Percentiles rank a stretch among this genome's conserved stretches.
Conservation (phyloP, 2,329 filamentous ascomycete genomes). For the Orbilia oligospora region DNA sequence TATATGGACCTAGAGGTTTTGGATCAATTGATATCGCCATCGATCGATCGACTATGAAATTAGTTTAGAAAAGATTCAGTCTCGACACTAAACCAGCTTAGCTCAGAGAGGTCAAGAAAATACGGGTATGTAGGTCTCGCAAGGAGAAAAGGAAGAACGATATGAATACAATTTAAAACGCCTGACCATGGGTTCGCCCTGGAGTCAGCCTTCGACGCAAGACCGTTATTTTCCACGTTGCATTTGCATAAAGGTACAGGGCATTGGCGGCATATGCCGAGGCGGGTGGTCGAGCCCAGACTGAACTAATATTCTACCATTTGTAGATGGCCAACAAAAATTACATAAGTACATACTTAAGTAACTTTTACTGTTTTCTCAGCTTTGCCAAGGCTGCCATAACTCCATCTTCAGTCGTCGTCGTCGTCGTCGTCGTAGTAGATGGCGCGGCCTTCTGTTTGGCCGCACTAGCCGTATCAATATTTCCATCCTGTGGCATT, state of each 20-base stretch:
- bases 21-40: too few relatives aligned
- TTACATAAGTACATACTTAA: background rate
- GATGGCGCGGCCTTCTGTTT: conserved; percentile 63
- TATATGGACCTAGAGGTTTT: too few relatives aligned
- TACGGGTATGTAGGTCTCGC: background rate
- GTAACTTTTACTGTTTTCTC: conserved; percentile 68
- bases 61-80: too few relatives aligned
- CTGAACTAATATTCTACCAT: background rate
- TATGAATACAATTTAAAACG: background rate
- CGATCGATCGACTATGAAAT: too few relatives aligned
- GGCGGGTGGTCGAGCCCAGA: conserved; percentile 3
- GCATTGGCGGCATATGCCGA: conserved; percentile 5
- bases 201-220: background rate
- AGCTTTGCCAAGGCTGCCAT: conserved; percentile 75
- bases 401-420: conserved; percentile 68
- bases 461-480: conserved; percentile 60
- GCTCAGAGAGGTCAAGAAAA: too few relatives aligned
- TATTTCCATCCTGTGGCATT: conserved; percentile 60
- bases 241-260: background rate
- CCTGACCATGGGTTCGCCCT: background rate
- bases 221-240: background rate
- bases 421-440: conserved; percentile 41
- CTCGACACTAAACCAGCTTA: too few relatives aligned
- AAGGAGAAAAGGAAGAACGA: background rate
- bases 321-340: conserved; percentile 4